Evolutionary conservation across 73 alveolate species (phyloP).

Genomic region (Uronychia setigera): DNA sequence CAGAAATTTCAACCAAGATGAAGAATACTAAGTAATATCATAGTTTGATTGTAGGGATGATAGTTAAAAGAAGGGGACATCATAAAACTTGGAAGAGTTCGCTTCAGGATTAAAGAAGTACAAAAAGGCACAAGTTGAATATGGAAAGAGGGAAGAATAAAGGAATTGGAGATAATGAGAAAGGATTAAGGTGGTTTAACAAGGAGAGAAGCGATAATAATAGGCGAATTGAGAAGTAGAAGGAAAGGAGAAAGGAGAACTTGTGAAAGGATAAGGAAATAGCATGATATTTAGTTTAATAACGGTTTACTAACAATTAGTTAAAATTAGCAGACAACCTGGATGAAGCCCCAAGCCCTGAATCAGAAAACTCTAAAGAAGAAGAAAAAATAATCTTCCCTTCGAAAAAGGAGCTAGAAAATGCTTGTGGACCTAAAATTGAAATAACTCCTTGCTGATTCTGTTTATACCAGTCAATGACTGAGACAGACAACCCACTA

Average conservation of each 20-base stretch:
- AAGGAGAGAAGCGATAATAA: no score
- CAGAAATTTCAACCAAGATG: not conserved
- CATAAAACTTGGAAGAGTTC: conserved; percentile 55
- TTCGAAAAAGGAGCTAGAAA: conserved; percentile 38
- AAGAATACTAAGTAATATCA: not conserved
- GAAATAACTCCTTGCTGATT: conserved; percentile 71
- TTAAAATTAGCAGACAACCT: no score
- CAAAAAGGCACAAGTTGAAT: not conserved
- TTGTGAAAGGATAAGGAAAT: no score
- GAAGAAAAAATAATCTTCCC: not conserved
- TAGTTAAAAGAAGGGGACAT: conserved; percentile 46
- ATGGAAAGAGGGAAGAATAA: no score
- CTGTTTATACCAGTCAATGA: conserved; percentile 77
- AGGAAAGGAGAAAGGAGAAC: no score
- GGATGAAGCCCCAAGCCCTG: no score
- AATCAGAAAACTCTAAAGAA: not conserved
- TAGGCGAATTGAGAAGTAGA: no score
- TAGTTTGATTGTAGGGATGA: not conserved
- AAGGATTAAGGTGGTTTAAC: no score
- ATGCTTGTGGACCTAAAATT: conserved; percentile 37
- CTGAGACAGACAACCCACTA: conserved; percentile 70
- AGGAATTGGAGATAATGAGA: no score
- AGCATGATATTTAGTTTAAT: no score
- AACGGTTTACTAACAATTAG: no score
- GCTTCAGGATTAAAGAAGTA: conserved; percentile 47